These are phyloP conservation scores for Teratosphaeriaceae sp. DNA, from an alignment of 2,329 filamentous ascomycete species.

Conservation along the genomic window DNA sequence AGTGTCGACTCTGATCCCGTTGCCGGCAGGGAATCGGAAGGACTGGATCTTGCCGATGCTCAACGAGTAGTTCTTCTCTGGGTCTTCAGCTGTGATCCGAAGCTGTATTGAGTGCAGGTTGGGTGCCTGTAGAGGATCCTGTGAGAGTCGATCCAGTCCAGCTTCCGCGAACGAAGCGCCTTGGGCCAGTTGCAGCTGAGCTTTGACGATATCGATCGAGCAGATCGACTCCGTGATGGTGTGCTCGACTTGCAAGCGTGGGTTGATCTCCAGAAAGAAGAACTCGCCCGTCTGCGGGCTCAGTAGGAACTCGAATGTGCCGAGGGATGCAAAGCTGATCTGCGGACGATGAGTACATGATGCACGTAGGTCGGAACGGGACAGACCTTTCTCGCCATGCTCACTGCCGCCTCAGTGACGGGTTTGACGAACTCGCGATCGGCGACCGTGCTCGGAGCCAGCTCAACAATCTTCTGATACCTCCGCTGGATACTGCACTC, in stretches of 20 bases:
- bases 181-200: slow-evolving; percentile 50
- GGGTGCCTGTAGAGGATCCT: slow-evolving; percentile 33
- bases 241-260: slow-evolving; percentile 55
- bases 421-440: slow-evolving; percentile 42
- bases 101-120: slow-evolving; percentile 47
- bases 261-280: slow-evolving; percentile 57
- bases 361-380: slow-evolving; percentile 22
- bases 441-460: slow-evolving; percentile 47
- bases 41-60: slow-evolving; percentile 54
- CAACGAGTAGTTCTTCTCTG: slow-evolving; percentile 46
- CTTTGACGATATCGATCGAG: slow-evolving; percentile 48
- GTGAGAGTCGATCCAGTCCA: slow-evolving; percentile 18
- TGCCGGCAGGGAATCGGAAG: slow-evolving; percentile 50
- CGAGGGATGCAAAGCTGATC: slow-evolving; percentile 52
- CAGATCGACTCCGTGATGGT: slow-evolving; percentile 54
- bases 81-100: slow-evolving; percentile 52
- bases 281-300: slow-evolving; percentile 43
- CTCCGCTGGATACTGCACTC: slow-evolving; percentile 55
- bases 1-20: slow-evolving; percentile 53
- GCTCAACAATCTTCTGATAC: slow-evolving; percentile 57
- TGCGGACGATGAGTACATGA: slow-evolving; percentile 15
- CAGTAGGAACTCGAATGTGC: slow-evolving; percentile 60
- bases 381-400: slow-evolving; percentile 38
- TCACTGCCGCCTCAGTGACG: slow-evolving; percentile 49
- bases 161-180: slow-evolving; percentile 35